Percentiles rank a stretch among this genome's conserved stretches.
These are phyloP conservation scores for Flaveria ramosissima DNA, from an alignment of 129 eudicot species.

Conservation along the genomic window DNA sequence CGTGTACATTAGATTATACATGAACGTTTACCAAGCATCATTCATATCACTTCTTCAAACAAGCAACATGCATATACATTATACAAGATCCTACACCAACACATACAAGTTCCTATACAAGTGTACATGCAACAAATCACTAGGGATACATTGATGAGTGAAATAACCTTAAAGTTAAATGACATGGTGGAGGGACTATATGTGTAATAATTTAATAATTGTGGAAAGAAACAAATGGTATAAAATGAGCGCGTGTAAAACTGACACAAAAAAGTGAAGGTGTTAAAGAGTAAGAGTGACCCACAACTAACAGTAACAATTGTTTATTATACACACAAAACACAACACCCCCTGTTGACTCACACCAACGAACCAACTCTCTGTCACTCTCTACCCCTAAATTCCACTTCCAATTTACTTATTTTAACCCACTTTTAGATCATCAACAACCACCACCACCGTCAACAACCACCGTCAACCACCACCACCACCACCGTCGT, in stretches of 20 bases:
- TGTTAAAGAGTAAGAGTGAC: neutral
- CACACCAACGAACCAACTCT: constrained; percentile 24
- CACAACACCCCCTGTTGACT: constrained; percentile 30
- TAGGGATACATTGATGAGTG: too few species aligned
- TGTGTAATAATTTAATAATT: neutral
- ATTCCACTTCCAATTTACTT: constrained; percentile 30
- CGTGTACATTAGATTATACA: too few species aligned
- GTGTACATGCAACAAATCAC: too few species aligned
- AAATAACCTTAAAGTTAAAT: too few species aligned
- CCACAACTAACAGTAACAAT: constrained; percentile 20
- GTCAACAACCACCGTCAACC: constrained; percentile 26
- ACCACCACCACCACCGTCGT: too few species aligned
- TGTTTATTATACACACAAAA: constrained; percentile 30
- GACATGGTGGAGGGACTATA: too few species aligned
- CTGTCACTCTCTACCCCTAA: constrained; percentile 28
- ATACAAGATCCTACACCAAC: too few species aligned
- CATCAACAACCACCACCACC: constrained; percentile 27
- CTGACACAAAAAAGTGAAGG: neutral
- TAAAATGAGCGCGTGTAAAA: constrained; percentile 29
- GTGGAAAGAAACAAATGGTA: neutral
- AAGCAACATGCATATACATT: too few species aligned
- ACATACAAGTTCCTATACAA: too few species aligned
- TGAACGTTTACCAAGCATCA: too few species aligned
- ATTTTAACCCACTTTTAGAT: constrained; percentile 21
- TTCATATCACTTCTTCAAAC: too few species aligned